phyloP scores from a whole-genome alignment of 2,329 filamentous ascomycete species.

The Pseudogymnoascus sp. region DNA sequence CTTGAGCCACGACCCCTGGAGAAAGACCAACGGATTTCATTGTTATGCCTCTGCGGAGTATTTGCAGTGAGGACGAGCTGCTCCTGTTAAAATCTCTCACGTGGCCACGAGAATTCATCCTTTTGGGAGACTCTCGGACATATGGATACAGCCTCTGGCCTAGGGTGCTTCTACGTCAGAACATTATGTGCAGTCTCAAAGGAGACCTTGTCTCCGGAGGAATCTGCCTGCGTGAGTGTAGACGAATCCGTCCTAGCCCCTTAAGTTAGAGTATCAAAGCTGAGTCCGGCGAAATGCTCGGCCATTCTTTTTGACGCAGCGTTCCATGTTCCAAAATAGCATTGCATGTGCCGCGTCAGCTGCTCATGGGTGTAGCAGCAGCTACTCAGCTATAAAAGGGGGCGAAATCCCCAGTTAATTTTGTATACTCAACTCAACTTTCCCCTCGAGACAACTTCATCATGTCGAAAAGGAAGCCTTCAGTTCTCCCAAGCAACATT shows the following conservation, averaged over 20 bases:
- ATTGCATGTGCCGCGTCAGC: neutral
- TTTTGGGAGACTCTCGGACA: neutral
- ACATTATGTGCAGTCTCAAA: neutral
- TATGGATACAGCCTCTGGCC: neutral
- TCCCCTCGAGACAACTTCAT: neutral
- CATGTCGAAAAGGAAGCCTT: neutral
- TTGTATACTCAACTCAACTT: neutral
- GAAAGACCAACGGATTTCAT: neutral
- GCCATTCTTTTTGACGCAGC: neutral
- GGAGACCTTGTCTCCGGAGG: neutral
- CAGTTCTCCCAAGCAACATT: constrained; percentile 7
- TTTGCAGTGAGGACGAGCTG: neutral
- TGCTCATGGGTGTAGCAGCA: neutral
- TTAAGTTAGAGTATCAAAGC: neutral
- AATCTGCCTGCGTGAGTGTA: neutral
- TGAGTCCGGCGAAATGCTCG: neutral
- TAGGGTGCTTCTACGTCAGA: neutral
- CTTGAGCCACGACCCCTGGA: neutral
- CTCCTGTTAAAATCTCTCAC: neutral
- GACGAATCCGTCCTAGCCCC: neutral
- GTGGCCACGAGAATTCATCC: neutral
- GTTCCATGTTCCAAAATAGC: neutral
- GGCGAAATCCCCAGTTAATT: neutral
- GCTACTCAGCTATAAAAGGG: neutral
- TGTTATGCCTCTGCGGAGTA: neutral